These are phyloP conservation scores for Hericium coralloides DNA, from an alignment of 768 basidiomycete species.

Conservation along the genomic window DNA sequence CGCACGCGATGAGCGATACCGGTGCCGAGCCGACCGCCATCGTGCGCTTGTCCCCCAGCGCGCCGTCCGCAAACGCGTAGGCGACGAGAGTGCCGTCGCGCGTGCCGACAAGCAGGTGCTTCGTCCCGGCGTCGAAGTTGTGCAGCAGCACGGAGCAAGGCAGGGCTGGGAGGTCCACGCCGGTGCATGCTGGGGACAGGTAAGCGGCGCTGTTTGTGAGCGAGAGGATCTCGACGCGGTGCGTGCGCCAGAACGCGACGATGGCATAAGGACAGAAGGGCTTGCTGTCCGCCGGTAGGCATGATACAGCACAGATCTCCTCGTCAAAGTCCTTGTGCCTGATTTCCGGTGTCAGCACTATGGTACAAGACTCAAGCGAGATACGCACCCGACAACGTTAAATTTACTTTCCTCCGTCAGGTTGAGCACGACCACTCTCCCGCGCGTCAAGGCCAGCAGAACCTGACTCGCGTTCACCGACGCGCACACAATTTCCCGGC, in stretches of 20 bases:
- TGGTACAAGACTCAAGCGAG: conserved; percentile 51
- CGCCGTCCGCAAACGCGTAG: conserved; percentile 32
- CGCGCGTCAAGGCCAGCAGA: conserved; percentile 3
- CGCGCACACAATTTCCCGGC: conserved; percentile 58
- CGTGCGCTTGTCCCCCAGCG: conserved; percentile 42
- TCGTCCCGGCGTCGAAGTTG: conserved; percentile 43
- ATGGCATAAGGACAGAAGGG: conserved; percentile 43
- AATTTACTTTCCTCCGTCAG: not conserved
- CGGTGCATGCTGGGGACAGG: conserved; percentile 24
- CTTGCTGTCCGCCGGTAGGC: conserved; percentile 46
- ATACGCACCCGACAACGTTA: conserved; percentile 27
- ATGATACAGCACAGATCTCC: conserved; percentile 69
- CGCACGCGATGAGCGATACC: conserved; percentile 47
- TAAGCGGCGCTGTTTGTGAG: conserved; percentile 20
- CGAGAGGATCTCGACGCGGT: conserved; percentile 45
- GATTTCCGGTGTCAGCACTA: not conserved
- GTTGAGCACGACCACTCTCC: not conserved
- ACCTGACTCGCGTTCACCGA: conserved; percentile 63
- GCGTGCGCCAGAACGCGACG: conserved; percentile 50
- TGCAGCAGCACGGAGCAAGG: conserved; percentile 40
- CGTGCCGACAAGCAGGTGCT: conserved; percentile 63
- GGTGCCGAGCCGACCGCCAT: conserved; percentile 61
- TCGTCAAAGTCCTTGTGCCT: conserved; percentile 6
- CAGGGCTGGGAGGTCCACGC: conserved; percentile 34
- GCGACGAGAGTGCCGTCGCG: conserved; percentile 65